Percentiles rank a stretch among this genome's conserved stretches.
Conservation (phyloP, 1,284 basidiomycete species). For the Hypsizygus ulmarius region DNA sequence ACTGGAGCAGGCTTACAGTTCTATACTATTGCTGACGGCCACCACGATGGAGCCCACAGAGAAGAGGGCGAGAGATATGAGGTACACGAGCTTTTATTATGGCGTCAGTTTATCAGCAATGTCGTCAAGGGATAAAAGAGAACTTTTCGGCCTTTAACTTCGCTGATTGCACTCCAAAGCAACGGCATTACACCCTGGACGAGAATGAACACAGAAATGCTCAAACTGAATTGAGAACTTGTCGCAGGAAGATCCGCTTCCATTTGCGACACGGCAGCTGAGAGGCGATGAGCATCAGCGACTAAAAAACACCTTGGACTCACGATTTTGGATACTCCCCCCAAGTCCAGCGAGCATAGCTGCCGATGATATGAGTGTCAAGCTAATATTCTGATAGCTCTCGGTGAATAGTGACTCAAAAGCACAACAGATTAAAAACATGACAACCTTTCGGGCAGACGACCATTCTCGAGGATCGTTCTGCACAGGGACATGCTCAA, state of each 20-base stretch:
- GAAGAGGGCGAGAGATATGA: constrained; percentile 60
- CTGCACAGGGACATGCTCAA: constrained; percentile 51
- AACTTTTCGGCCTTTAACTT: constrained; percentile 80
- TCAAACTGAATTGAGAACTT: constrained; percentile 67
- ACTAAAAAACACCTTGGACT: constrained; percentile 23
- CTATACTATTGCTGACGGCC: constrained; percentile 59
- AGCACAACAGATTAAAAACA: not conserved
- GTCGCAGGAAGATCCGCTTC: constrained; percentile 63
- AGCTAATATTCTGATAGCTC: constrained; percentile 44
- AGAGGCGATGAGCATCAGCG: not conserved
- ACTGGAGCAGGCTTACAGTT: constrained; percentile 30
- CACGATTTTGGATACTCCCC: constrained; percentile 69
- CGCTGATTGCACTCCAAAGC: constrained; percentile 71
- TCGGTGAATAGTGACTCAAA: constrained; percentile 3
- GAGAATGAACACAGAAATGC: constrained; percentile 76
- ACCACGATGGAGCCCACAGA: constrained; percentile 63
- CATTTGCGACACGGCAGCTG: constrained; percentile 69
- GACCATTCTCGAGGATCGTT: constrained; percentile 83
- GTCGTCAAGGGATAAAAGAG: constrained; percentile 17
- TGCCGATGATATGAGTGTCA: constrained; percentile 58
- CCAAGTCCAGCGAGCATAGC: constrained; percentile 69
- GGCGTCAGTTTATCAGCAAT: constrained; percentile 3
- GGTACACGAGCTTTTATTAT: constrained; percentile 55
- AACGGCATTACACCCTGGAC: constrained; percentile 71
- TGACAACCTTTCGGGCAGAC: constrained; percentile 56